phyloP scores from a whole-genome alignment of 352 stramenopile species.

The Pythium coloratum region DNA sequence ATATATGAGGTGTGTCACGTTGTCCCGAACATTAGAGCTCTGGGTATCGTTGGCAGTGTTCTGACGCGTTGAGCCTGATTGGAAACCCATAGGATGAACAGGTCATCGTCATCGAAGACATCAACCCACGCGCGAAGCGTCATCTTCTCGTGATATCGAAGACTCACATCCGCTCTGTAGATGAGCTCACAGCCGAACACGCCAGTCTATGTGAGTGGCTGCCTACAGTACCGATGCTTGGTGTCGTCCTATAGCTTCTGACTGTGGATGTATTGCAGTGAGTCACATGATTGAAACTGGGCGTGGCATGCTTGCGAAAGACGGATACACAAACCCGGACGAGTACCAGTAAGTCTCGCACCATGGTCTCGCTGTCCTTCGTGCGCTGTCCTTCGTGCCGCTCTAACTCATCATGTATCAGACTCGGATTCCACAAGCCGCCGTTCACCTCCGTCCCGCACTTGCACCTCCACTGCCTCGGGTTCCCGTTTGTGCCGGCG shows the following conservation, averaged over 20 bases:
- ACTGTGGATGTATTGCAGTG: conserved; percentile 28
- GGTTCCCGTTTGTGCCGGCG: conserved; percentile 51
- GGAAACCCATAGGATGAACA: conserved; percentile 41
- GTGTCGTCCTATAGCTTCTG: background rate
- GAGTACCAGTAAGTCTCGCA: conserved; percentile 18
- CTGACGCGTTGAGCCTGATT: background rate
- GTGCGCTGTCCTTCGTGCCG: background rate
- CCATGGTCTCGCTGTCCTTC: background rate
- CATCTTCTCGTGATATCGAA: conserved; percentile 68
- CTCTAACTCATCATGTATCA: conserved; percentile 24
- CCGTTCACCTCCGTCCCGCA: conserved; percentile 74
- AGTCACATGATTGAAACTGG: conserved; percentile 59
- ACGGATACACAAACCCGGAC: conserved; percentile 35
- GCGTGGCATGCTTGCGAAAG: conserved; percentile 42
- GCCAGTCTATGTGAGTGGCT: conserved; percentile 41
- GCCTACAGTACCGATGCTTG: background rate
- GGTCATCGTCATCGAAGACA: conserved; percentile 63
- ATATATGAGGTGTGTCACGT: conserved; percentile 47
- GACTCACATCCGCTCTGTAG: conserved; percentile 56
- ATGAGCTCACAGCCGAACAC: conserved; percentile 46
- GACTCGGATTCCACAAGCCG: conserved; percentile 70
- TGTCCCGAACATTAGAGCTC: background rate
- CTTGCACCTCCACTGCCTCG: conserved; percentile 73
- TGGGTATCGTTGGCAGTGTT: background rate
- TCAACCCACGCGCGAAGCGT: conserved; percentile 47